These are phyloP conservation scores for Leccinum variicolor DNA, from an alignment of 768 basidiomycete species.

Conservation along the genomic window DNA sequence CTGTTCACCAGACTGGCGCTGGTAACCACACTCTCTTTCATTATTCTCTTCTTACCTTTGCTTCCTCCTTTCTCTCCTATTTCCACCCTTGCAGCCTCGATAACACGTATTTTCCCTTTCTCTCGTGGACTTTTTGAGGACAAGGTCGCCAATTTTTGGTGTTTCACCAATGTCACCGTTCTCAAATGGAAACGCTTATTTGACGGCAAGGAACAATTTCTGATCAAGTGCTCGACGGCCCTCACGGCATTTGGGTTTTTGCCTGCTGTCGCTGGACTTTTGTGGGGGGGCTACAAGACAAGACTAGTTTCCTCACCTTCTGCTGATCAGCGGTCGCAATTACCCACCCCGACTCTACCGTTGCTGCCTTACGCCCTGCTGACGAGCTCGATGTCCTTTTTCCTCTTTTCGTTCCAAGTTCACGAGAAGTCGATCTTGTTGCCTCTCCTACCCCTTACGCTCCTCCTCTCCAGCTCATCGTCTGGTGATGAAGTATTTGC, in stretches of 20 bases:
- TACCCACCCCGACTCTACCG: slow-evolving; percentile 52
- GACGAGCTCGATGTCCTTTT: slow-evolving; percentile 85
- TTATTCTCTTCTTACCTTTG: slow-evolving; percentile 76
- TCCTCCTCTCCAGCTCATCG: slow-evolving; percentile 58
- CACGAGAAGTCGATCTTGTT: slow-evolving; percentile 92
- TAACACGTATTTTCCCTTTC: slow-evolving; percentile 89
- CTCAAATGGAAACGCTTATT: slow-evolving; percentile 71
- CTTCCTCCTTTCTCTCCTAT: slow-evolving; percentile 61
- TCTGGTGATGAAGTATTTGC: slow-evolving; percentile 24
- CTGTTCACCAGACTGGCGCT: slow-evolving; percentile 67
- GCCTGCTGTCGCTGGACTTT: slow-evolving; percentile 50
- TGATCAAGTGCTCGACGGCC: slow-evolving; percentile 63
- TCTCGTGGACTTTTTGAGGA: slow-evolving; percentile 89
- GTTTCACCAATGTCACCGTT: slow-evolving; percentile 75
- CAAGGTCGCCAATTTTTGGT: slow-evolving; percentile 98
- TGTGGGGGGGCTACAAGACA: slow-evolving; percentile 37
- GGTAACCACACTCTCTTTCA: slow-evolving; percentile 60
- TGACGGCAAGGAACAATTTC: slow-evolving; percentile 39
- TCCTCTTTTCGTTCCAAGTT: slow-evolving; percentile 94
- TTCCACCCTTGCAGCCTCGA: slow-evolving; percentile 53
- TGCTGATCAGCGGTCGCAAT: background rate
- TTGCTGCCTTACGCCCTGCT: slow-evolving; percentile 81
- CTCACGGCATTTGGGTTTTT: slow-evolving; percentile 72
- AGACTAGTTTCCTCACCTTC: slow-evolving; percentile 7
- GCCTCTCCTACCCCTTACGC: slow-evolving; percentile 79